A percentile compares a stretch with the other conserved stretches of the same genome.
These are phyloP conservation scores for Centrapalus pauciflorus DNA, from an alignment of 129 eudicot species.

Conservation along the genomic window DNA sequence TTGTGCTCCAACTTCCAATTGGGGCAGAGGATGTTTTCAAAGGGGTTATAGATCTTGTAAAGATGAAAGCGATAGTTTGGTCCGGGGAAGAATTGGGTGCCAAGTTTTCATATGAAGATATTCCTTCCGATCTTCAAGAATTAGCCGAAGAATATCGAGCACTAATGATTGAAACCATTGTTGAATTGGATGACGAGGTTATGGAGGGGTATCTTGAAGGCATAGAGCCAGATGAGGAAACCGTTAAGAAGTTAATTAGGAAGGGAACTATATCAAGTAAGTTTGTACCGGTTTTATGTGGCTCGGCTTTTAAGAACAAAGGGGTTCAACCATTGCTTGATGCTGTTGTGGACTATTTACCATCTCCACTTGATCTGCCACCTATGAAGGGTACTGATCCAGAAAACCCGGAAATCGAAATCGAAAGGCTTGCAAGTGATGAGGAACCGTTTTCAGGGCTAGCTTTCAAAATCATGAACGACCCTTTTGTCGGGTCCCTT, in stretches of 20 bases:
- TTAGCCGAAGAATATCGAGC: slow-evolving; percentile 64
- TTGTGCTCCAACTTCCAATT: slow-evolving; percentile 79
- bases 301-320: slow-evolving; percentile 92
- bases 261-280: slow-evolving; percentile 72
- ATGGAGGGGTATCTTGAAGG: slow-evolving; percentile 96
- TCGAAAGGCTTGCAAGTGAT: slow-evolving; percentile 55
- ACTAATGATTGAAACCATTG: slow-evolving; percentile 58
- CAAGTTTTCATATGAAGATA: slow-evolving; percentile 72
- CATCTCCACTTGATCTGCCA: slow-evolving; percentile 87
- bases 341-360: slow-evolving; percentile 87
- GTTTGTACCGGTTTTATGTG: slow-evolving; percentile 89
- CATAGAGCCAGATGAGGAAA: slow-evolving; percentile 77
- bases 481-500: slow-evolving; percentile 90
- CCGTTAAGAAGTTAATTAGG: slow-evolving; percentile 62
- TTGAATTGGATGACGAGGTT: slow-evolving; percentile 81
- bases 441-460: slow-evolving; percentile 85
- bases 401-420: slow-evolving; percentile 66
- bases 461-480: slow-evolving; percentile 96
- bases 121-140: slow-evolving; percentile 73
- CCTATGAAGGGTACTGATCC: slow-evolving; percentile 93
- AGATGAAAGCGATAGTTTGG: slow-evolving; percentile 87
- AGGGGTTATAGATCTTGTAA: slow-evolving; percentile 86
- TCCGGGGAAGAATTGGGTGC: slow-evolving; percentile 97
- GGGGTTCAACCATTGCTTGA: slow-evolving; percentile 95
- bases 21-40: slow-evolving; percentile 80